Evolutionary conservation across 1,139 yeast species (phyloP), one percentile per base, ranked within the genome.

Genomic region (Yamadazyma friedrichii): DNA sequence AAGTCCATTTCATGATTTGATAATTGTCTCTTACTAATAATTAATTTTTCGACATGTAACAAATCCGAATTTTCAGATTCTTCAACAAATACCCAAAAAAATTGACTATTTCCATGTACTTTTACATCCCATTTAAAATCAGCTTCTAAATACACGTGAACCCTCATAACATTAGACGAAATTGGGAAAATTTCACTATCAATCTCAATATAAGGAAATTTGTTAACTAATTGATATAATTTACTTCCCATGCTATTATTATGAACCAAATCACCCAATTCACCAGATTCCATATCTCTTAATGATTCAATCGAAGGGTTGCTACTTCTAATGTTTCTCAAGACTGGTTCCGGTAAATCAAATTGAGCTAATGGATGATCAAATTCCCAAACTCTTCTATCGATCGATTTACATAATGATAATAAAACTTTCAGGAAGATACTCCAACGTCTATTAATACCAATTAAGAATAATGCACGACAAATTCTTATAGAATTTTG

Each of bases 401-500:
- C 96, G 44, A 94, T 80, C 5, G 96, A 82, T 54, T 89, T 88
- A 60, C 98, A 93, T 24, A 91, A 72, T 15, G 86, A 76, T 31
- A 91, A 66, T 77, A 89, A 76, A 25, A 85, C 77, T 45, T 80
- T 78, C 51, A 93, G 78, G 50, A 89, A 81, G 9, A 69, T 62
- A 3, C 97, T 97, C 98, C 98, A 93, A 48, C 94, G 72, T 51
- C 98, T 74, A 55, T 88, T 86, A 35, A 91, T 70, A 31, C 96
- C 94, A 48, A 94, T 80, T 45, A 91, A 65, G 53, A 94, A 89
- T 38, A 94, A 67, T 0, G 98, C 97, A 20, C 98, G 76, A 52
- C 95, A 80, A 28, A 94, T 93, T 68, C 99, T 81, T 0, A 93
- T 89, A 2, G 98, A 78, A 53, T 94, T 94, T 56, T 94, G 98